Evolutionary conservation across 306 rosid species (phyloP).

Genomic region (Quillaja saponaria): DNA sequence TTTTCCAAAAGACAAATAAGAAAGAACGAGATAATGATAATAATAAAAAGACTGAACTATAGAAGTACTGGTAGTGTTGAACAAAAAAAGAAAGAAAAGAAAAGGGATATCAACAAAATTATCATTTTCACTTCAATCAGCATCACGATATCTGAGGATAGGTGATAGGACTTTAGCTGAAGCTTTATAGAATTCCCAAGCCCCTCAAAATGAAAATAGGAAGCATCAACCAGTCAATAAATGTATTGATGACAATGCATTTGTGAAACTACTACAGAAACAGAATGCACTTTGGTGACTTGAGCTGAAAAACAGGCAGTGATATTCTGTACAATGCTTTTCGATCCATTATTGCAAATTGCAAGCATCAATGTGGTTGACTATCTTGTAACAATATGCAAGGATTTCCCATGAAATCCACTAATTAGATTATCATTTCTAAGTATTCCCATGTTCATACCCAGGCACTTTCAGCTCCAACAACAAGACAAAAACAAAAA

Average conservation of each 20-base stretch:
- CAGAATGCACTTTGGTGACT: background rate
- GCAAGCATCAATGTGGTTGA: constrained; percentile 7
- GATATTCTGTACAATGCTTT: too few relatives aligned
- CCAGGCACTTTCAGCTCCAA: constrained; percentile 19
- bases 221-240: constrained; percentile 18
- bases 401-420: constrained; percentile 14
- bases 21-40: too few relatives aligned
- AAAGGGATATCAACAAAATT: background rate
- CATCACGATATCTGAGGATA: constrained; percentile 15
- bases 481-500: constrained; percentile 23
- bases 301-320: too few relatives aligned
- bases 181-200: constrained; percentile 19
- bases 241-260: constrained; percentile 16
- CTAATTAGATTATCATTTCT: constrained; percentile 12
- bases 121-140: background rate
- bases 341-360: background rate
- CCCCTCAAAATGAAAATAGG: constrained; percentile 12
- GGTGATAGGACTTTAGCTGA: constrained; percentile 1
- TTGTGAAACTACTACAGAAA: background rate
- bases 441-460: constrained; percentile 11
- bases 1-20: too few relatives aligned
- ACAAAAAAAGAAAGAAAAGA: too few relatives aligned
- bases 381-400: constrained; percentile 21
- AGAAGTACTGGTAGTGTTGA: too few relatives aligned
- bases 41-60: too few relatives aligned